A percentile compares a stretch with the other conserved stretches of the same genome.
Evolutionary conservation across 495 filamentous ascomycete genomes (phyloP).

Genomic region (Aspergillus indologenus): DNA sequence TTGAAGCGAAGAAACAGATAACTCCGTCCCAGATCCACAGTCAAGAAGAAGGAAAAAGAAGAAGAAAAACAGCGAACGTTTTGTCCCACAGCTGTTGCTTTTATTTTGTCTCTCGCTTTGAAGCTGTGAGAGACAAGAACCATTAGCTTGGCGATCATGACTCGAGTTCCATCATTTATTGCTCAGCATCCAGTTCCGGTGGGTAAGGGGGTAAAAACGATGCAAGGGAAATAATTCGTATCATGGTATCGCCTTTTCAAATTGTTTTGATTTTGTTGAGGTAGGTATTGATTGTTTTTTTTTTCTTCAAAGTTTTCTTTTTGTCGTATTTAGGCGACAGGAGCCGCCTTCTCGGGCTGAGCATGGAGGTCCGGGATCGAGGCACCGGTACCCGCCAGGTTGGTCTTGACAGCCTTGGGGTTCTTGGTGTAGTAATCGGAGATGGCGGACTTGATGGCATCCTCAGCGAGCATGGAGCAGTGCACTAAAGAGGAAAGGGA

Average conservation of each 20-base stretch:
- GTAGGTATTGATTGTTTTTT: neutral
- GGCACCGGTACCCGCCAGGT: slow-evolving; percentile 68
- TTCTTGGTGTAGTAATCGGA: slow-evolving; percentile 96
- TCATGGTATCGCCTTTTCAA: neutral
- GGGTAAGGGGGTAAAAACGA: neutral
- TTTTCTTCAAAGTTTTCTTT: neutral
- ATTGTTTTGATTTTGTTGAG: neutral
- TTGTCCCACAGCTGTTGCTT: slow-evolving; percentile 3
- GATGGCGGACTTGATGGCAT: slow-evolving; percentile 99
- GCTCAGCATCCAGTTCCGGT: too few relatives aligned
- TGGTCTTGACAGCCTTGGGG: slow-evolving; percentile 66
- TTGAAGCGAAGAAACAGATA: slow-evolving; percentile 5
- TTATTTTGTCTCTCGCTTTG: neutral
- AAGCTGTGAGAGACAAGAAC: neutral
- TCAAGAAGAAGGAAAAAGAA: slow-evolving; percentile 24
- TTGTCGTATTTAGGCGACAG: slow-evolving; percentile 26
- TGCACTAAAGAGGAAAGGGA: slow-evolving; percentile 48
- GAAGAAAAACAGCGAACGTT: slow-evolving; percentile 30
- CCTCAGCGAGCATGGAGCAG: slow-evolving; percentile 98
- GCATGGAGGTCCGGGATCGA: slow-evolving; percentile 54
- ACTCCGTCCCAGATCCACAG: neutral
- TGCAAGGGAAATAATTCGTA: neutral
- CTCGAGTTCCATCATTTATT: neutral
- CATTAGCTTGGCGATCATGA: neutral
- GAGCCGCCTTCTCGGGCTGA: slow-evolving; percentile 37